Conservation (phyloP, 1,284 basidiomycete species). For the Exobasidium rhododendri region DNA sequence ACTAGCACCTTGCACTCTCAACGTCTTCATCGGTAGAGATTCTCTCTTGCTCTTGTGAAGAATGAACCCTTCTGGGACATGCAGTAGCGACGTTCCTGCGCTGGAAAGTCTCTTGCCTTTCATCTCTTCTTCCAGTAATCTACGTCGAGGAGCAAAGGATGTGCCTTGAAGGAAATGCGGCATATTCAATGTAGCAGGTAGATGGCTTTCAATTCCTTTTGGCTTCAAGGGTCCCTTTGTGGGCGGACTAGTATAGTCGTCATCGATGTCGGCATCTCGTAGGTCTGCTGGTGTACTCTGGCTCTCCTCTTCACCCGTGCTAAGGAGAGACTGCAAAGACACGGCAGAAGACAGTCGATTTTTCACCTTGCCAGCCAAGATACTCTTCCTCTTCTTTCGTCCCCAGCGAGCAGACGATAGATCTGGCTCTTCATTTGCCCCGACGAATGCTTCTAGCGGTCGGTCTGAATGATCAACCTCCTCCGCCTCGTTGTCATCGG, state of each 20-base stretch:
- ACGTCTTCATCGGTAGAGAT: slow-evolving; percentile 32
- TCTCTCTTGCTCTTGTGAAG: slow-evolving; percentile 28
- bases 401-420: slow-evolving; percentile 18
- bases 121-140: slow-evolving; percentile 18
- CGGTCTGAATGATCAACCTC: neutral
- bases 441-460: neutral
- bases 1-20: slow-evolving; percentile 36
- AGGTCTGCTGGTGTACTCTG: neutral
- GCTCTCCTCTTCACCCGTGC: no score
- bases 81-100: slow-evolving; percentile 25
- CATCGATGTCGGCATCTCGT: slow-evolving; percentile 30
- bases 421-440: slow-evolving; percentile 10
- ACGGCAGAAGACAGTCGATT: slow-evolving; percentile 3
- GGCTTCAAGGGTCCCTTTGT: slow-evolving; percentile 39
- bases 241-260: slow-evolving; percentile 38
- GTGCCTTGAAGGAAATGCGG: slow-evolving; percentile 38
- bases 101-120: neutral
- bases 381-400: slow-evolving; percentile 12
- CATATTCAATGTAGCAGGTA: slow-evolving; percentile 38
- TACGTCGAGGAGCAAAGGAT: slow-evolving; percentile 26
- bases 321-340: slow-evolving; percentile 10
- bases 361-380: slow-evolving; percentile 2
- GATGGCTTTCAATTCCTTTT: slow-evolving; percentile 29
- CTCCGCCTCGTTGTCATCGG: neutral
- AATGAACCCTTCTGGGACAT: slow-evolving; percentile 45